Percentiles rank a stretch among this genome's conserved stretches.
Evolutionary conservation across 352 stramenopile species (phyloP).

Genomic region (Globisporangium paroecandrum): DNA sequence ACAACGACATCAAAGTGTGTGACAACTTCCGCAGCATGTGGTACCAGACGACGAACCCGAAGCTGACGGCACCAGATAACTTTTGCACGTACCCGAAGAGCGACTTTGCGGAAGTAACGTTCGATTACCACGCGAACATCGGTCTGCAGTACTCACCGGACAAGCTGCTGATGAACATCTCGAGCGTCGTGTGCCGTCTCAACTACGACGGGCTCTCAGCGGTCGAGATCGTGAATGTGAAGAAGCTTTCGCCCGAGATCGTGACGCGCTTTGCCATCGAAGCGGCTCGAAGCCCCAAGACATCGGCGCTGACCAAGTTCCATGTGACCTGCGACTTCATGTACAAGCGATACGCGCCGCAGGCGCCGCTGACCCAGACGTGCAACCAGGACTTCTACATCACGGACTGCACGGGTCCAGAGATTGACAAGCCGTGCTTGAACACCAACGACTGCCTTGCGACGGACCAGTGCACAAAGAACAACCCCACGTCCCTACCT

Average conservation of each 20-base stretch:
- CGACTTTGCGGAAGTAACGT: constrained; percentile 61
- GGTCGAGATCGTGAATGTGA: constrained; percentile 10
- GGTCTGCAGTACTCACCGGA: constrained; percentile 36
- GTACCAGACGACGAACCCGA: constrained; percentile 45
- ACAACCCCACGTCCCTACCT: constrained; percentile 6
- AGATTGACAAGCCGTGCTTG: constrained; percentile 32
- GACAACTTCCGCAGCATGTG: constrained; percentile 60
- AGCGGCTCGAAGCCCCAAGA: constrained; percentile 24
- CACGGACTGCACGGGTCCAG: constrained; percentile 50
- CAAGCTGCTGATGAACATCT: constrained; percentile 36
- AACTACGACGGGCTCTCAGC: constrained; percentile 19
- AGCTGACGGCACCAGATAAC: constrained; percentile 24
- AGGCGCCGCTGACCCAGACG: constrained; percentile 20
- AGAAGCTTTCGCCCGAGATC: neutral
- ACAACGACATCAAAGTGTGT: constrained; percentile 42
- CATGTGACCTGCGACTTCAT: constrained; percentile 53
- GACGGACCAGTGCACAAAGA: constrained; percentile 27
- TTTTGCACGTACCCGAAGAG: constrained; percentile 47
- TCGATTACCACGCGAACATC: constrained; percentile 53
- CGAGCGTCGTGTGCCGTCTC: constrained; percentile 38
- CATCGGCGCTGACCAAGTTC: constrained; percentile 41
- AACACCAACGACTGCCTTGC: constrained; percentile 26
- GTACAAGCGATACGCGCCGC: constrained; percentile 31
- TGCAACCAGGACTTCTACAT: constrained; percentile 54
- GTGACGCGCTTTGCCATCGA: constrained; percentile 49